phyloP scores from a whole-genome alignment of 2,329 filamentous ascomycete species.

The Alternaria sp. region DNA sequence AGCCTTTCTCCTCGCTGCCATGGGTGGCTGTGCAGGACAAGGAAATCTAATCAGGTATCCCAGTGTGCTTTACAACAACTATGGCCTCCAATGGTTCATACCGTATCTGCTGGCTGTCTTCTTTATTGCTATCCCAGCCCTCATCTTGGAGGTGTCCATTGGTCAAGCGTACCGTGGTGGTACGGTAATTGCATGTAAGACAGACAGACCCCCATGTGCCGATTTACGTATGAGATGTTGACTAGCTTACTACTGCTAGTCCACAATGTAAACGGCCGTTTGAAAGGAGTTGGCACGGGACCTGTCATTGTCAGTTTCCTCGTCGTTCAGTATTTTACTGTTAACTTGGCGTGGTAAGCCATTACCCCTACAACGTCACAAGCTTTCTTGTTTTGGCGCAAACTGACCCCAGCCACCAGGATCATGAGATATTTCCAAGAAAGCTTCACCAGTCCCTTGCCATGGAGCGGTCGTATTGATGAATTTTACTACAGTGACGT shows the following conservation, averaged over 20 bases:
- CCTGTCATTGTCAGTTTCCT: conserved; percentile 61
- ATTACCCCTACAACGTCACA: too few relatives aligned
- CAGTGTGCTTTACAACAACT: conserved; percentile 67
- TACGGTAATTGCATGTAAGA: conserved; percentile 60
- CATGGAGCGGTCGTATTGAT: conserved; percentile 61
- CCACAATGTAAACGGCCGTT: conserved; percentile 60
- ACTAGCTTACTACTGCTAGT: conserved; percentile 17
- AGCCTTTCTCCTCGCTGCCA: conserved; percentile 65
- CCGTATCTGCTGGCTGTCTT: conserved; percentile 65
- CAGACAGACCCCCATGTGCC: too few relatives aligned
- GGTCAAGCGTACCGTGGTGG: conserved; percentile 65
- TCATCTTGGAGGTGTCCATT: conserved; percentile 64
- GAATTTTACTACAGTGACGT: conserved; percentile 63
- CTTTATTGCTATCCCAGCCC: conserved; percentile 64
- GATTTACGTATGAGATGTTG: background rate
- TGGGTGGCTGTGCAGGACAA: conserved; percentile 67
- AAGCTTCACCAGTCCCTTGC: conserved; percentile 64
- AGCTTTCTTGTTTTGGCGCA: background rate
- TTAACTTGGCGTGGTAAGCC: conserved; percentile 60
- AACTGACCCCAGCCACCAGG: conserved; percentile 27
- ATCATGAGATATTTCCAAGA: conserved; percentile 67
- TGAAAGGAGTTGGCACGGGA: conserved; percentile 64
- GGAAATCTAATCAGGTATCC: conserved; percentile 67
- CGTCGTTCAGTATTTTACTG: conserved; percentile 66
- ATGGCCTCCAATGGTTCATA: conserved; percentile 68